phyloP scores from a whole-genome alignment of 2,329 filamentous ascomycete genomes.

The Boeremia exigua region DNA sequence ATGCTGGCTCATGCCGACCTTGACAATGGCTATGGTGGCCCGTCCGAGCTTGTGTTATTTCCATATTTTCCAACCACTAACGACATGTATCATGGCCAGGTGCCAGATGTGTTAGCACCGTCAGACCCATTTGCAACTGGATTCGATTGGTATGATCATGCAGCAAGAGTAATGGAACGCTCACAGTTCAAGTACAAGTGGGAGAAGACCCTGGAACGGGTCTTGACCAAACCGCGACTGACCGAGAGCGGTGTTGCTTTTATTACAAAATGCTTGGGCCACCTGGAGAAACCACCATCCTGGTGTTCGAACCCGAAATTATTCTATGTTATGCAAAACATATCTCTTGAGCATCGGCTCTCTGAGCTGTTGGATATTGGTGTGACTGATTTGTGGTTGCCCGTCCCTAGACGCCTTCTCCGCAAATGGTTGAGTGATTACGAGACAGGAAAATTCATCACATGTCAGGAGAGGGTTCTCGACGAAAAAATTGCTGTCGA shows the following conservation, averaged over 20 bases:
- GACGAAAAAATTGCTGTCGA: neutral
- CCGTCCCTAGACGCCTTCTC: neutral
- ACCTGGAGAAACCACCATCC: neutral
- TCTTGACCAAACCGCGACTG: too few relatives aligned
- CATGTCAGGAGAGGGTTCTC: neutral
- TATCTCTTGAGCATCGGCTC: neutral
- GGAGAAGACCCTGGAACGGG: too few relatives aligned
- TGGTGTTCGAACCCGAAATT: neutral
- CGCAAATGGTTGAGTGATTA: neutral
- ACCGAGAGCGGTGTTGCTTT: neutral
- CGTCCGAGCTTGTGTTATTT: too few relatives aligned
- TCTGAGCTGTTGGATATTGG: neutral
- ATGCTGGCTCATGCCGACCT: too few relatives aligned
- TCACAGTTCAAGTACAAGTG: too few relatives aligned
- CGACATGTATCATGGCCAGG: too few relatives aligned
- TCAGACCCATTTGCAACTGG: too few relatives aligned
- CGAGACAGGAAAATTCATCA: neutral
- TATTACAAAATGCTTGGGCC: neutral
- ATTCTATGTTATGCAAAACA: neutral
- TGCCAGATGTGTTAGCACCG: too few relatives aligned
- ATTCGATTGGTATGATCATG: too few relatives aligned
- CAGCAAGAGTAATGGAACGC: too few relatives aligned
- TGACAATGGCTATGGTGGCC: too few relatives aligned
- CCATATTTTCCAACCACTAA: too few relatives aligned
- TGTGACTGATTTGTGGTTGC: conserved; percentile 3